phyloP scores from a whole-genome alignment of 768 basidiomycete genomes.

The Lentinus brumalis region DNA sequence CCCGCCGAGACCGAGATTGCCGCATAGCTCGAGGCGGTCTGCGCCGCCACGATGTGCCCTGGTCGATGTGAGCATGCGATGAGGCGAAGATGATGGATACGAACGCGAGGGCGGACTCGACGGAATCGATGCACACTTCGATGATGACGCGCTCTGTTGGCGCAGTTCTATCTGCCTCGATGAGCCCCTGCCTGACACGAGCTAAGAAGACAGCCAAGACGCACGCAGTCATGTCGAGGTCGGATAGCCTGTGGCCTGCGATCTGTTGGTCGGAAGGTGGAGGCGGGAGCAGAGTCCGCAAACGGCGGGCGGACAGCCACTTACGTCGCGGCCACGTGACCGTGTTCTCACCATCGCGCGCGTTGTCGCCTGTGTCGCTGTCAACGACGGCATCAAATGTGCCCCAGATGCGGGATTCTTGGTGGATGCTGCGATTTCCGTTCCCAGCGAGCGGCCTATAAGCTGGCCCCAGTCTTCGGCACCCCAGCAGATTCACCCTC shows the following conservation, averaged over 20 bases:
- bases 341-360: conserved; percentile 15
- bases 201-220: background rate
- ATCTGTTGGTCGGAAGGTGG: background rate
- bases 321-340: conserved; percentile 17
- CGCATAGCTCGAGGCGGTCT: conserved; percentile 77
- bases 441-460: no score
- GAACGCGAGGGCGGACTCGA: conserved; percentile 68
- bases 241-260: background rate
- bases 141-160: conserved; percentile 17
- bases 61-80: background rate
- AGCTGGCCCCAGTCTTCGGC: background rate
- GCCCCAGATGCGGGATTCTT: background rate
- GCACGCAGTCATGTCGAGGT: background rate
- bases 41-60: conserved; percentile 76
- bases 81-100: conserved; percentile 26
- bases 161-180: conserved; percentile 2
- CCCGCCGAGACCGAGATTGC: conserved; percentile 69
- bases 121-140: conserved; percentile 71
- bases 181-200: background rate
- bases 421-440: no score
- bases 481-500: background rate
- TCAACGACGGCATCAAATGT: background rate
- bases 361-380: background rate
- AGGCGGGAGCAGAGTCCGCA: background rate
- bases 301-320: background rate